These are phyloP conservation scores for Glomus cerebriforme DNA, from an alignment of 192 early-diverging fungal species.

Conservation along the genomic window DNA sequence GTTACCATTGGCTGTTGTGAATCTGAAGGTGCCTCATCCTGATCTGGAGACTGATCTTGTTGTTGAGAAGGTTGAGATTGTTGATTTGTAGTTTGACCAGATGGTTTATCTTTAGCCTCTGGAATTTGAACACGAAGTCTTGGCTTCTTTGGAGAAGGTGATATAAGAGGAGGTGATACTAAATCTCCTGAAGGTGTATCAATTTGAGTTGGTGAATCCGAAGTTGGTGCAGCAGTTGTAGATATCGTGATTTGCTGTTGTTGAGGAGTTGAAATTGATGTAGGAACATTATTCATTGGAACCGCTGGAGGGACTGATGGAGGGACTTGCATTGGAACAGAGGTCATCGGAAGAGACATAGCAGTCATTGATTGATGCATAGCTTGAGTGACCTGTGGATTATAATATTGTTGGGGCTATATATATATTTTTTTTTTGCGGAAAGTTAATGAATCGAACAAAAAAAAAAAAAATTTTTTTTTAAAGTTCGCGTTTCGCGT, in stretches of 20 bases:
- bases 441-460: no score
- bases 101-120: conserved; percentile 7
- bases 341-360: conserved; percentile 25
- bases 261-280: neutral
- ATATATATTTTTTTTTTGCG: no score
- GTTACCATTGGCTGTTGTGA: conserved; percentile 5
- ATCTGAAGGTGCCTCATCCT: conserved; percentile 7
- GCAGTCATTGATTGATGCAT: conserved; percentile 13
- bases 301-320: neutral
- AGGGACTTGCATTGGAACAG: neutral
- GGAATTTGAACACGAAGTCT: conserved; percentile 36
- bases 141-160: conserved; percentile 36
- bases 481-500: neutral
- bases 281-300: neutral
- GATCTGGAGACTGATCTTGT: conserved; percentile 9
- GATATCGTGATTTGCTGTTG: neutral
- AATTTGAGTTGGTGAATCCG: neutral
- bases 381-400: conserved; percentile 17
- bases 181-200: conserved; percentile 14
- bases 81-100: neutral
- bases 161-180: conserved; percentile 24
- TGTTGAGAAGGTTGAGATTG: neutral
- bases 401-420: conserved; percentile 29
- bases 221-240: neutral
- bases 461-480: neutral